phyloP scores from a whole-genome alignment of 192 early-diverging fungal genomes.

The Coemansia sp. region DNA sequence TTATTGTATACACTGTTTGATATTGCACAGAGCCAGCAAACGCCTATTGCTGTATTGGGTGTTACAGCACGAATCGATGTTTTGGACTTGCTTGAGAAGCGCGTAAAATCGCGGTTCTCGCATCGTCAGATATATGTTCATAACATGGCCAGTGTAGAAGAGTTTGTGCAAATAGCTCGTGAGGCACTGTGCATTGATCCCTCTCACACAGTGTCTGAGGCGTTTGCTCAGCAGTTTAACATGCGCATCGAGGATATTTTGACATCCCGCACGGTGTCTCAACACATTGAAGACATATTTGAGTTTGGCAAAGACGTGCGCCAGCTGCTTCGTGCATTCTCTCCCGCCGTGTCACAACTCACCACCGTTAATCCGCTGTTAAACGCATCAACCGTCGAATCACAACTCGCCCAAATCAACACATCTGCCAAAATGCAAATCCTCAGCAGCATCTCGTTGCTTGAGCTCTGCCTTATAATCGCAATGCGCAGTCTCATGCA shows the following conservation, averaged over 20 bases:
- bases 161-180: conserved; percentile 61
- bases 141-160: conserved; percentile 56
- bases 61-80: conserved; percentile 78
- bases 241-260: conserved; percentile 27
- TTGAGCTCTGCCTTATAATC: conserved; percentile 79
- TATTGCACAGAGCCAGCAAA: conserved; percentile 77
- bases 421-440: conserved; percentile 38
- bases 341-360: conserved; percentile 15
- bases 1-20: conserved; percentile 96
- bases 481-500: conserved; percentile 72
- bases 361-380: conserved; percentile 6
- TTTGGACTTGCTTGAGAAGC: conserved; percentile 85
- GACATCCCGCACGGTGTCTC: conserved; percentile 8
- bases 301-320: conserved; percentile 44
- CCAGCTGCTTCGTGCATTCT: conserved; percentile 30
- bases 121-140: conserved; percentile 79
- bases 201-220: conserved; percentile 11
- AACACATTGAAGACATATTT: conserved; percentile 21
- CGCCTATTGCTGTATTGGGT: conserved; percentile 85
- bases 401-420: conserved; percentile 18
- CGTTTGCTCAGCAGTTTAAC: conserved; percentile 56
- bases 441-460: conserved; percentile 62
- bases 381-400: conserved; percentile 31
- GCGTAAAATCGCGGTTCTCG: conserved; percentile 92
- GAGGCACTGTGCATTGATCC: conserved; percentile 44